Evolutionary conservation across 805 yeast genomes (phyloP).

Genomic region (Candida hungchunana): DNA sequence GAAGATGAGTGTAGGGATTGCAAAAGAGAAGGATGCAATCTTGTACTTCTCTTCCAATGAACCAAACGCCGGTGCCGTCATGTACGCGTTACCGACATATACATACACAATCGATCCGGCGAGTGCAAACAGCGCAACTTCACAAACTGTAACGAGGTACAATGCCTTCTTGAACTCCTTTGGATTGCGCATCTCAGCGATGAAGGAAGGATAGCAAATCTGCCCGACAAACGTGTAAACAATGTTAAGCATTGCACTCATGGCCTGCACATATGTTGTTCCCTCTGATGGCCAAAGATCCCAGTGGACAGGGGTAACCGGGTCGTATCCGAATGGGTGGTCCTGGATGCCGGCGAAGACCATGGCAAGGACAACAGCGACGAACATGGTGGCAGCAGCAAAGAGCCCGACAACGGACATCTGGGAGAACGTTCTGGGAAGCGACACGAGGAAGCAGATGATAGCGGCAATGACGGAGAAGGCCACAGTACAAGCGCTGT

Average conservation of each 20-base stretch:
- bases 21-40: constrained; percentile 55
- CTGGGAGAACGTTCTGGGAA: constrained; percentile 51
- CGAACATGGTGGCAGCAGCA: constrained; percentile 51
- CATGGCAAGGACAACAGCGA: constrained; percentile 48
- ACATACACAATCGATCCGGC: constrained; percentile 59
- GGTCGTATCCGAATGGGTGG: constrained; percentile 41
- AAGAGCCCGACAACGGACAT: constrained; percentile 47
- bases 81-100: constrained; percentile 50
- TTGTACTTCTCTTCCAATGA: constrained; percentile 43
- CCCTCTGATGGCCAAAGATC: constrained; percentile 45
- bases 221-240: constrained; percentile 61
- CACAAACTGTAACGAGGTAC: constrained; percentile 45
- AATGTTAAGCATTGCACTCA: constrained; percentile 54
- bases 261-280: constrained; percentile 45
- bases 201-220: constrained; percentile 56
- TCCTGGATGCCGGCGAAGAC: constrained; percentile 48
- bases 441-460: constrained; percentile 44
- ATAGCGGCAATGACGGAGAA: constrained; percentile 45
- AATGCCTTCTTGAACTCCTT: constrained; percentile 52
- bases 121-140: constrained; percentile 44
- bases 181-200: constrained; percentile 53
- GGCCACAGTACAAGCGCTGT: constrained; percentile 47
- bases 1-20: constrained; percentile 54
- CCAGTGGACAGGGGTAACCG: constrained; percentile 36
- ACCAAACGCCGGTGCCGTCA: constrained; percentile 59